Conservation (phyloP, 371 early-diverging fungal species). For the Neoconidiobolus thromboides region DNA sequence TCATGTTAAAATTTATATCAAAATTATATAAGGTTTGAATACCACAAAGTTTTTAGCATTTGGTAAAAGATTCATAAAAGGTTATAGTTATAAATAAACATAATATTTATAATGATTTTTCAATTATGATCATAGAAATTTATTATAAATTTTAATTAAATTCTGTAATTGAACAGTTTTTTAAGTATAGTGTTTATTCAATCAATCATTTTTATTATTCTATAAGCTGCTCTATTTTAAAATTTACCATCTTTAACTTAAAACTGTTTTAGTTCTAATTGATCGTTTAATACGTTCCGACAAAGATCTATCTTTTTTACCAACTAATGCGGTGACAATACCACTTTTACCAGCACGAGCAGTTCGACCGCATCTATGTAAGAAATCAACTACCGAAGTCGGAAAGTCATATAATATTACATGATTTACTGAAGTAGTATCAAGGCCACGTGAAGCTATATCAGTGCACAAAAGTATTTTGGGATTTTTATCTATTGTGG, state of each 20-base stretch:
- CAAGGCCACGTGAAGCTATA: conserved; percentile 83
- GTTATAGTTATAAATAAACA: no score
- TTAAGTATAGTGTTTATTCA: no score
- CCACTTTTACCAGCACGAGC: conserved; percentile 78
- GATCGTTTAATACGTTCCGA: conserved; percentile 57
- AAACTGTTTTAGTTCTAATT: conserved; percentile 35
- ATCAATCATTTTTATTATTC: no score
- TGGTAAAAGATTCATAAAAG: no score
- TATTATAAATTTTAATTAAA: no score
- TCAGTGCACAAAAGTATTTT: conserved; percentile 80
- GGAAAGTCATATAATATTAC: conserved; percentile 93
- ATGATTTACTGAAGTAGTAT: conserved; percentile 76
- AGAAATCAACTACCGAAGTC: conserved; percentile 71
- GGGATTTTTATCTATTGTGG: not conserved
- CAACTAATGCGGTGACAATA: conserved; percentile 63
- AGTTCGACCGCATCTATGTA: conserved; percentile 94
- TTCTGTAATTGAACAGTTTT: no score
- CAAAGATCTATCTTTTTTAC: conserved; percentile 51
- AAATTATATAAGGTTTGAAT: no score
- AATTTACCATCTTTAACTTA: conserved; percentile 15
- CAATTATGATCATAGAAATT: no score
- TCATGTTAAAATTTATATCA: no score
- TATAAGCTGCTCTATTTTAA: no score
- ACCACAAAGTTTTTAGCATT: no score
- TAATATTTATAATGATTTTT: no score